phyloP scores from a whole-genome alignment of 2,329 filamentous ascomycete genomes.

The Verticillium longisporum region DNA sequence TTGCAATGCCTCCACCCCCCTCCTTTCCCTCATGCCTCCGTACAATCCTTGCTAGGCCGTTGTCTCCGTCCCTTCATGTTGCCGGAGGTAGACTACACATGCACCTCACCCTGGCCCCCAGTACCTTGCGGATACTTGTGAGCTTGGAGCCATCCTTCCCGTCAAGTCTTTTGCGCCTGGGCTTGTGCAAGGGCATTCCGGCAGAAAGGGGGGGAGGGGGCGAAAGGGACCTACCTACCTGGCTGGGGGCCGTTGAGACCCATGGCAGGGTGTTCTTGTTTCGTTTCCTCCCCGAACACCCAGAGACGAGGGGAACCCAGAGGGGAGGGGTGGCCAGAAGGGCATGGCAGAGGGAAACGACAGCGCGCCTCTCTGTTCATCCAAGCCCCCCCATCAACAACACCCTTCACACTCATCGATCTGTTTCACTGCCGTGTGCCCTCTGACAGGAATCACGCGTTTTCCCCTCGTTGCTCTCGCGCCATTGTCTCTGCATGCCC shows the following conservation, averaged over 20 bases:
- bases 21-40: slow-evolving; percentile 16
- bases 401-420: background rate
- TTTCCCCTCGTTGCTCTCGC: background rate
- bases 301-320: background rate
- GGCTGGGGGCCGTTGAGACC: too few species aligned
- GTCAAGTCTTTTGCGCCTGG: slow-evolving; percentile 8
- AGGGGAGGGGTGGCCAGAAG: background rate
- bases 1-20: background rate
- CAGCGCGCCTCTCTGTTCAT: background rate
- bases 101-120: background rate
- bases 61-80: slow-evolving; percentile 24
- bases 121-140: background rate
- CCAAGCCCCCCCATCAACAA: background rate
- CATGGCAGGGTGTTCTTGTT: slow-evolving; percentile 2
- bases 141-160: slow-evolving; percentile 9
- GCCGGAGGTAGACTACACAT: slow-evolving; percentile 15
- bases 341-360: background rate
- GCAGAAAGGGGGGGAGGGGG: slow-evolving; percentile 12
- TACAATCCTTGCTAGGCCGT: slow-evolving; percentile 14
- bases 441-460: background rate
- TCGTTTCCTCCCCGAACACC: slow-evolving; percentile 1
- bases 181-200: slow-evolving; percentile 12
- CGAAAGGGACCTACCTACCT: too few species aligned
- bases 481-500: background rate
- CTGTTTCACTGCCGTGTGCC: background rate